Evolutionary conservation across 169 alveolate species (phyloP).

Genomic region (Plasmodium ovale): DNA sequence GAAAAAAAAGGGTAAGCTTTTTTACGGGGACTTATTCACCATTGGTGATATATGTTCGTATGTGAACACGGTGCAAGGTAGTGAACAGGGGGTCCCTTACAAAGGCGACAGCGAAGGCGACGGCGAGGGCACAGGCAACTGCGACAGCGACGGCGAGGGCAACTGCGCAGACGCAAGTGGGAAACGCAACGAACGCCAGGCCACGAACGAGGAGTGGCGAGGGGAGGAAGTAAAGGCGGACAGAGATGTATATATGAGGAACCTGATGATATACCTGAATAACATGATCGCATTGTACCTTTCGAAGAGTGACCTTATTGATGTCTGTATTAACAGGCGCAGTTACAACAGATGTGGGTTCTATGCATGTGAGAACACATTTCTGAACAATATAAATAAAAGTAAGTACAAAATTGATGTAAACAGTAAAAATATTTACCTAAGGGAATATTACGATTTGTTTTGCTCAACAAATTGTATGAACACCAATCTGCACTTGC

Average conservation of each 20-base stretch:
- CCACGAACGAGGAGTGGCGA: no score
- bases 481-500: constrained; percentile 40
- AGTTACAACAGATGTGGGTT: constrained; percentile 70
- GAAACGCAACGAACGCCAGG: no score
- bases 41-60: constrained; percentile 13
- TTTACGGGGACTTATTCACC: constrained; percentile 40
- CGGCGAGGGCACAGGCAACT: no score
- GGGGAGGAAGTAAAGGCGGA: constrained; percentile 26
- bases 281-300: constrained; percentile 27
- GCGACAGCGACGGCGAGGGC: no score
- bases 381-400: constrained; percentile 27
- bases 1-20: constrained; percentile 1
- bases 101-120: background rate
- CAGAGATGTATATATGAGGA: constrained; percentile 32
- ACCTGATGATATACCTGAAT: constrained; percentile 32
- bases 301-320: constrained; percentile 40
- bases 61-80: constrained; percentile 23
- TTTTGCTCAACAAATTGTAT: constrained; percentile 70
- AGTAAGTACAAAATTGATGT: constrained; percentile 58
- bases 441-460: constrained; percentile 59
- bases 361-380: constrained; percentile 70
- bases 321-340: constrained; percentile 65
- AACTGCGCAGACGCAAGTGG: no score
- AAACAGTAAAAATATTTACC: constrained; percentile 24
- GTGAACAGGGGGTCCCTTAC: background rate